These are phyloP conservation scores for Komagataella kurtzmanii DNA, from an alignment of 805 yeast species.

Conservation along the genomic window DNA sequence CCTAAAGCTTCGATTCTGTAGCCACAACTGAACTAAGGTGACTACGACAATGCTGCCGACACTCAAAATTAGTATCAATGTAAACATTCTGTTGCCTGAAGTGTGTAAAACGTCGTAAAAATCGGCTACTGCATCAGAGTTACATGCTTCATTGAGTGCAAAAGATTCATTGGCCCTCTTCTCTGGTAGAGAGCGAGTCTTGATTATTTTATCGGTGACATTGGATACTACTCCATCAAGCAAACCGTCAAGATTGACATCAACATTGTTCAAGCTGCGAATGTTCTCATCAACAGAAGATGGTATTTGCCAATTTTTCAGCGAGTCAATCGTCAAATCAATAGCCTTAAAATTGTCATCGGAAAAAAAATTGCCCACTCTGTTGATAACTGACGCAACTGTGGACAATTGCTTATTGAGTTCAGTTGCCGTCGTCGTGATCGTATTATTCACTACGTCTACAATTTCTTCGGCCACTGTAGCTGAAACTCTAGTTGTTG, in stretches of 20 bases:
- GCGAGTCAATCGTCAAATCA: conserved; percentile 39
- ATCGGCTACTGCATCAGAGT: not conserved
- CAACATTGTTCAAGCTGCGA: conserved; percentile 5
- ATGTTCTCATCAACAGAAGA: conserved; percentile 45
- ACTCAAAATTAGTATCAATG: not conserved
- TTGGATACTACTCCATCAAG: not conserved
- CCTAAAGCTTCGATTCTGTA: not conserved
- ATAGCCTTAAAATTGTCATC: conserved; percentile 34
- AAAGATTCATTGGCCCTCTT: not conserved
- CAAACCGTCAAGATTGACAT: not conserved
- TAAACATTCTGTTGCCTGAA: not conserved
- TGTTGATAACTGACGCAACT: conserved; percentile 34
- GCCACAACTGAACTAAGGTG: not conserved
- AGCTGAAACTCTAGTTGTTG: conserved; percentile 52
- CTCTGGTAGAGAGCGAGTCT: not conserved
- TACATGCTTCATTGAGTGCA: not conserved
- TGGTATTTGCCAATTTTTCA: conserved; percentile 55
- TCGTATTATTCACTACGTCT: conserved; percentile 44
- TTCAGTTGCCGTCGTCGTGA: conserved; percentile 39
- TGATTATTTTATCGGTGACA: not conserved
- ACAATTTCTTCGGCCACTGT: conserved; percentile 59
- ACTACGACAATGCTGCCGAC: not conserved
- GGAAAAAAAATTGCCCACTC: conserved; percentile 42
- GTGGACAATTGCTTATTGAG: conserved; percentile 42
- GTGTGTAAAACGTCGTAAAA: not conserved